Base-by-base conservation (phyloP, 441 rosid genomes). In the Populus hybrid region DNA sequence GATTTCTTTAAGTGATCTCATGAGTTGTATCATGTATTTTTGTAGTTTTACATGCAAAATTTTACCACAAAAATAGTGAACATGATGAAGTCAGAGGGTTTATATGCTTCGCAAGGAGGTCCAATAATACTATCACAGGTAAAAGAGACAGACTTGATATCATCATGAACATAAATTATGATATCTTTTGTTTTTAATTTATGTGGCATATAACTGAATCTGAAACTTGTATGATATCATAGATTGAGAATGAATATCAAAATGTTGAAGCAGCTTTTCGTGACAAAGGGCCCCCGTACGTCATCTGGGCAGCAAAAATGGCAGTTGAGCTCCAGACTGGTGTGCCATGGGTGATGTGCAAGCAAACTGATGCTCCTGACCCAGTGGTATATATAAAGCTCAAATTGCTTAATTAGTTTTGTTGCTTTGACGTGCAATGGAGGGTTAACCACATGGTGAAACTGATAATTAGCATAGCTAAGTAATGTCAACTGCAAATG, bases 261-360 rank as follows among this genome's bases (percentile, higher is more conserved):
- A 91, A 82, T 24, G 75, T 90, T 42, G 96, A 88, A 81, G 59
- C 75, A 73, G 88, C 91, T 50, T 93, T 90, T 76, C 67, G 72
- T 5, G 78, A 80, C 40, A 79, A 78, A 30, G 98, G 99, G 34
- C 80, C 79, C 5, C 61, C 84, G 2, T 94, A 94, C 57, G 86
- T 93, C 34, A 83, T 70, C 1, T 95, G 99, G 99, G 93, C 98
- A 5, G 97, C 96, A 10, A 77, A 82, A 64, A 74, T 95, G 92
- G 94, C 89, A 1, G 91, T 90, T 18, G 94, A 86, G 9, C 90
- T 90, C 69, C 81, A 92, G 3, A 92, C 98, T 7, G 99, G 97
- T 21, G 96, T 88, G 75, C 99, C 99, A 8, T 95, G 98, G 98
- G 86, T 90, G 30, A 94, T 94, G 98, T 93, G 98, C 85, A 95